Conservation (phyloP, 208 protist genomes). For the Polymyxa betae region DNA sequence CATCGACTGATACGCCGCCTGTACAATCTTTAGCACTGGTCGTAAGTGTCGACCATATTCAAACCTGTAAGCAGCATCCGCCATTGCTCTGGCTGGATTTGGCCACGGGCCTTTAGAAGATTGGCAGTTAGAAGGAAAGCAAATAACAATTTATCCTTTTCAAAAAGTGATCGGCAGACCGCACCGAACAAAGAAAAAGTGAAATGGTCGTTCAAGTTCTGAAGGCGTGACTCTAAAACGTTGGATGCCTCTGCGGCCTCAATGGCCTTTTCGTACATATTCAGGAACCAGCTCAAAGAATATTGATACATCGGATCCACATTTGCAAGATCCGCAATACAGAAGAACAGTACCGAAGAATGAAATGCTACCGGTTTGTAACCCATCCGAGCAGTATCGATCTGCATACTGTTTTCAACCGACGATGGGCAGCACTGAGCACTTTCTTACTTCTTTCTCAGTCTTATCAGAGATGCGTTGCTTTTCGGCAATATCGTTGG, state of each 20-base stretch:
- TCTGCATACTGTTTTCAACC: constrained; percentile 5
- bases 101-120: constrained; percentile 69
- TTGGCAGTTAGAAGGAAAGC: constrained; percentile 62
- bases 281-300: constrained; percentile 92
- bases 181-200: constrained; percentile 73
- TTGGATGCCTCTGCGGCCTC: constrained; percentile 54
- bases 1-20: background rate
- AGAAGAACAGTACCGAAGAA: constrained; percentile 71
- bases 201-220: constrained; percentile 69
- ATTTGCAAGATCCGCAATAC: constrained; percentile 63
- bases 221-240: constrained; percentile 57
- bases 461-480: constrained; percentile 65
- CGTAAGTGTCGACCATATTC: background rate
- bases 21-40: constrained; percentile 63
- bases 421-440: too few species aligned
- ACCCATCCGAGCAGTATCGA: constrained; percentile 66
- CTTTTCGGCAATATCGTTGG: constrained; percentile 68
- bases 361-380: constrained; percentile 66
- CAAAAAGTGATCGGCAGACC: constrained; percentile 72
- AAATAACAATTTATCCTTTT: constrained; percentile 73
- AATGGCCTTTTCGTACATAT: constrained; percentile 84
- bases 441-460: background rate
- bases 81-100: constrained; percentile 67
- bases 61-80: constrained; percentile 69
- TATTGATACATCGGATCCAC: constrained; percentile 82